These are phyloP conservation scores for Amanita pallidorosea DNA, from an alignment of 768 basidiomycete species.

Conservation along the genomic window DNA sequence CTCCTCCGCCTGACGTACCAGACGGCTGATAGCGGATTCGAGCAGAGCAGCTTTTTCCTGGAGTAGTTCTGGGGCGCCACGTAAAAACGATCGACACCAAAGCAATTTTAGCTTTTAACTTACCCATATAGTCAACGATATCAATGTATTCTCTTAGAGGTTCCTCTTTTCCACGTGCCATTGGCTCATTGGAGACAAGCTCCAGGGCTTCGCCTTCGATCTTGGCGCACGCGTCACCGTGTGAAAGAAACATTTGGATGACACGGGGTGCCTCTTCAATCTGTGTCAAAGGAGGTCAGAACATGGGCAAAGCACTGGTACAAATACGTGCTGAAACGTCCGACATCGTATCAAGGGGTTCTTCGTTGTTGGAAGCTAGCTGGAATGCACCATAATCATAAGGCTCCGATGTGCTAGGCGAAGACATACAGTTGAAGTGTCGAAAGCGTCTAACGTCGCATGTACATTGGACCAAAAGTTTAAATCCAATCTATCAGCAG, in stretches of 20 bases:
- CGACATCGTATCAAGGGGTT: constrained; percentile 17
- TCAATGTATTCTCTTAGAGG: constrained; percentile 30
- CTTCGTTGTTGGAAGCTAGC: constrained; percentile 12
- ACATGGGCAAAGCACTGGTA: constrained; percentile 3
- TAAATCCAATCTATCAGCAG: constrained; percentile 32
- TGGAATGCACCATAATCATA: neutral
- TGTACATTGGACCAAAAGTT: constrained; percentile 54
- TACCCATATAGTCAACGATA: constrained; percentile 33
- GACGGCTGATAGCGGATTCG: constrained; percentile 15
- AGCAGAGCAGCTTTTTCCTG: constrained; percentile 14
- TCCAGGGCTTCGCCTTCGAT: constrained; percentile 32
- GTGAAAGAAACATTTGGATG: constrained; percentile 36
- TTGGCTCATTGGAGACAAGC: constrained; percentile 21
- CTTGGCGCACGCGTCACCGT: constrained; percentile 32
- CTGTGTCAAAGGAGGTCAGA: constrained; percentile 12
- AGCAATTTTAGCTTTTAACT: constrained; percentile 3
- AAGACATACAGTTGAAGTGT: constrained; percentile 18
- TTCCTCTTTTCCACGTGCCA: constrained; percentile 23
- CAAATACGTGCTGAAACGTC: constrained; percentile 9
- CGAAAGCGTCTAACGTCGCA: constrained; percentile 41
- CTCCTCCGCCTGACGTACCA: constrained; percentile 8
- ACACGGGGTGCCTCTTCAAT: constrained; percentile 33
- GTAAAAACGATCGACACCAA: neutral
- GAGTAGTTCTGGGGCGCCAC: constrained; percentile 11
- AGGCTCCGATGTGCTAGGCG: constrained; percentile 3